Percentiles rank a stretch among this genome's conserved stretches.
These are phyloP conservation scores for Neospermospora avenae DNA, from an alignment of 2,329 filamentous ascomycete species.

Conservation along the genomic window DNA sequence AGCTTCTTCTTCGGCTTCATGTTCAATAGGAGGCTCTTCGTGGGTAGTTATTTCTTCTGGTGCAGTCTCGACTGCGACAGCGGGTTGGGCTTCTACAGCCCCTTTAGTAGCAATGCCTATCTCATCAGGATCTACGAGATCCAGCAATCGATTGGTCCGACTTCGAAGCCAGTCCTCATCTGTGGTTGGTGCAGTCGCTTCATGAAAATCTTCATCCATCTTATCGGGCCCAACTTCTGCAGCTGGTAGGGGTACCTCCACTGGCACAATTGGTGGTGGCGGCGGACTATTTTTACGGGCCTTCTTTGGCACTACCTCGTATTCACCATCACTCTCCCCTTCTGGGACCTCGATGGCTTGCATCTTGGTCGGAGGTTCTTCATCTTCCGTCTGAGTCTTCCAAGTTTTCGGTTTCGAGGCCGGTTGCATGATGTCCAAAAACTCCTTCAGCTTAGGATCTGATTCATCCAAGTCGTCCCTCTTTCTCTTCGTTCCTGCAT, in stretches of 20 bases:
- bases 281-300: constrained; percentile 37
- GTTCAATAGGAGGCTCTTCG: constrained; percentile 20
- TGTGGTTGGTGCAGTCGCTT: constrained; percentile 33
- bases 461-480: constrained; percentile 54
- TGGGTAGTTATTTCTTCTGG: constrained; percentile 19
- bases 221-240: constrained; percentile 14
- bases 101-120: constrained; percentile 26
- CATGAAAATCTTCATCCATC: constrained; percentile 25
- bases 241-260: constrained; percentile 2
- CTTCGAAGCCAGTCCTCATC: constrained; percentile 87
- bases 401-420: constrained; percentile 62
- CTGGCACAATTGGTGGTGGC: constrained; percentile 1
- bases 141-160: constrained; percentile 80
- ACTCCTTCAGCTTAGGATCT: constrained; percentile 83
- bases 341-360: constrained; percentile 44
- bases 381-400: constrained; percentile 50
- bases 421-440: constrained; percentile 75
- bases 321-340: constrained; percentile 70
- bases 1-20: constrained; percentile 26
- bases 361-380: constrained; percentile 41
- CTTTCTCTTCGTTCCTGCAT: constrained; percentile 59
- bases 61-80: constrained; percentile 13
- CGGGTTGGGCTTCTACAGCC: constrained; percentile 10
- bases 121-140: constrained; percentile 62
- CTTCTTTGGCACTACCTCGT: constrained; percentile 61